phyloP scores from a whole-genome alignment of 2,329 filamentous ascomycete genomes.

The Blastomyces gilchristii region DNA sequence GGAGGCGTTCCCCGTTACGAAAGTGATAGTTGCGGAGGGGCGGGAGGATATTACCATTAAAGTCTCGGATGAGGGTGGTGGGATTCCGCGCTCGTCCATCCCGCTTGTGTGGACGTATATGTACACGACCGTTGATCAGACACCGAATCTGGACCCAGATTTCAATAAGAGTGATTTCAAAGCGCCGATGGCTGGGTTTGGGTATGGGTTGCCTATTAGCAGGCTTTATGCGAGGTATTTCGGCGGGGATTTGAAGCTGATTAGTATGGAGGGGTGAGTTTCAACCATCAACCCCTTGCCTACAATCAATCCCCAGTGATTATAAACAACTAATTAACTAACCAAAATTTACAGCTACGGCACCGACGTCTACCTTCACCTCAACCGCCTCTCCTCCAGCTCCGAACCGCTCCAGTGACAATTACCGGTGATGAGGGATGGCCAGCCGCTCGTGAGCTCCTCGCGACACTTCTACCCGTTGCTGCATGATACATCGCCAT shows the following conservation, averaged over 20 bases:
- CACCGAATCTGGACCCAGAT: constrained; percentile 87
- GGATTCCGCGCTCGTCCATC: constrained; percentile 84
- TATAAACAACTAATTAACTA: constrained; percentile 14
- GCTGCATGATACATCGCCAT: constrained; percentile 16
- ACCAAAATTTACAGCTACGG: constrained; percentile 59
- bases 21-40: constrained; percentile 94
- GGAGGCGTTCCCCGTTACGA: constrained; percentile 90
- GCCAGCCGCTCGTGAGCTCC: constrained; percentile 39
- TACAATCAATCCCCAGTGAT: background rate
- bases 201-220: constrained; percentile 93
- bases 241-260: constrained; percentile 90
- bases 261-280: constrained; percentile 96
- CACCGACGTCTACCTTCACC: constrained; percentile 94
- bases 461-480: constrained; percentile 31
- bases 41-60: constrained; percentile 99
- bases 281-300: constrained; percentile 2
- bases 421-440: constrained; percentile 79
- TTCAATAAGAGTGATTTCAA: constrained; percentile 99
- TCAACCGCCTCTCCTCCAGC: constrained; percentile 89
- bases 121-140: constrained; percentile 97
- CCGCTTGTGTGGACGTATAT: constrained; percentile 99
- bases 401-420: constrained; percentile 93
- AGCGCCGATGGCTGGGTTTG: constrained; percentile 96
- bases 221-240: constrained; percentile 93
- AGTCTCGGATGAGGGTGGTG: constrained; percentile 90